Evolutionary conservation across 257 asterid genomes (phyloP), one percentile per base, ranked within the genome.

Genomic region (Solanum chilense): DNA sequence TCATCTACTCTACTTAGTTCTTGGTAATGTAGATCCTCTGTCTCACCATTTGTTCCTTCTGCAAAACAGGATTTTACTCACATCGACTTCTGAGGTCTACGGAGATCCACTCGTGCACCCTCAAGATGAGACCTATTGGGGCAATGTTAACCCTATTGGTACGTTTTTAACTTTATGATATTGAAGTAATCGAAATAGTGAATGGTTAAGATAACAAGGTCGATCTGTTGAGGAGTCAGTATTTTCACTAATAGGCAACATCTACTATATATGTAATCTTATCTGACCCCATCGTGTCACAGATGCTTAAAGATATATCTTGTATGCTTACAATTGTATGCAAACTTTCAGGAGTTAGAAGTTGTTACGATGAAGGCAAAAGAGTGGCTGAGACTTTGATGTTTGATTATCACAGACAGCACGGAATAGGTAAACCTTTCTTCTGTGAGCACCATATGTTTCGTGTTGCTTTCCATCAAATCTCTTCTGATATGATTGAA

Each of bases 31-130:
- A 16, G 44, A 47, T 80, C 42, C 25, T 80, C 27, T 18, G 47
- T 84, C 56, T 78, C 75, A 87, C 62, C 76, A 5, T 68, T 8
- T 82, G 15, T 81, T 86, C 29, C 29, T 29, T 29, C 15, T 88
- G 86, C 69, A 27, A 73, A 27, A 39, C 87, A 97, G 99, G 96
- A 95, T 95, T 90, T 87, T 97, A 88, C 93, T 97, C 87, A 97
- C 99, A 29, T 97, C 99, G 41, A 97, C 99, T 31, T 95, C 98
- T 2, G 99, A 96, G 91, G 99, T 96, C 45, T 96, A 96, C 77
- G 99, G 99, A 15, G 99, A 96, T 92, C 99, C 99, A 20, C 97
- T 96, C 62, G 92, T 94, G 87, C 98, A 96, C 89, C 99, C 99
- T 85, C 99, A 96, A 90, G 93, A 91, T 5, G 99, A 96, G 88